Percentiles rank a stretch among this genome's conserved stretches.
Evolutionary conservation across 116 monocot species (phyloP).

Genomic region (Dioscorea cayenensis): DNA sequence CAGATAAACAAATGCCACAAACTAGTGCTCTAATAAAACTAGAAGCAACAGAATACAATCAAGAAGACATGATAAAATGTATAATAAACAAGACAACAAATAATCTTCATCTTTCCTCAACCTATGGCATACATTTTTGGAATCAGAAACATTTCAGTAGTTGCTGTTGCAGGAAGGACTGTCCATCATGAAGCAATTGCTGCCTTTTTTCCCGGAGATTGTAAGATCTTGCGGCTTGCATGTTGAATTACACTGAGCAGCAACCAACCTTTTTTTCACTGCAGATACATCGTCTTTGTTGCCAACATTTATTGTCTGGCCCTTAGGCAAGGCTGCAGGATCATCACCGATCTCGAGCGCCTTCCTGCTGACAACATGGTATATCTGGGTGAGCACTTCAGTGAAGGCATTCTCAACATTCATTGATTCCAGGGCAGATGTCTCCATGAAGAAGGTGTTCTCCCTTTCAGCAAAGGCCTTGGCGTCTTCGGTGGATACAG

Average conservation of each 20-base stretch:
- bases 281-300: slow-evolving; percentile 40
- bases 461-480: slow-evolving; percentile 55
- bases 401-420: slow-evolving; percentile 63
- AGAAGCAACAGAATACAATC: neutral
- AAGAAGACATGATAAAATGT: neutral
- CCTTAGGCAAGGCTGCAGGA: slow-evolving; percentile 31
- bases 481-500: slow-evolving; percentile 41
- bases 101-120: neutral
- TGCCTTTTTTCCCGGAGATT: neutral
- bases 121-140: neutral
- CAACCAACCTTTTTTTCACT: slow-evolving; percentile 43
- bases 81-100: neutral
- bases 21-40: neutral
- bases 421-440: slow-evolving; percentile 55
- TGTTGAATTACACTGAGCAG: slow-evolving; percentile 27
- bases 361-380: slow-evolving; percentile 50
- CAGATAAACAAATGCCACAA: neutral
- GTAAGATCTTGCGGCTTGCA: neutral
- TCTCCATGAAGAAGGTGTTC: slow-evolving; percentile 62
- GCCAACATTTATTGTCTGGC: slow-evolving; percentile 35
- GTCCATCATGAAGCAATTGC: neutral
- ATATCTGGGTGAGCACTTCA: slow-evolving; percentile 64
- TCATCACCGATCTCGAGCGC: slow-evolving; percentile 46
- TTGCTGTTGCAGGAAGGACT: neutral
- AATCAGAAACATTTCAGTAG: neutral